Conservation (phyloP, 495 filamentous ascomycete species). For the Astrothelium subdiscretum region DNA sequence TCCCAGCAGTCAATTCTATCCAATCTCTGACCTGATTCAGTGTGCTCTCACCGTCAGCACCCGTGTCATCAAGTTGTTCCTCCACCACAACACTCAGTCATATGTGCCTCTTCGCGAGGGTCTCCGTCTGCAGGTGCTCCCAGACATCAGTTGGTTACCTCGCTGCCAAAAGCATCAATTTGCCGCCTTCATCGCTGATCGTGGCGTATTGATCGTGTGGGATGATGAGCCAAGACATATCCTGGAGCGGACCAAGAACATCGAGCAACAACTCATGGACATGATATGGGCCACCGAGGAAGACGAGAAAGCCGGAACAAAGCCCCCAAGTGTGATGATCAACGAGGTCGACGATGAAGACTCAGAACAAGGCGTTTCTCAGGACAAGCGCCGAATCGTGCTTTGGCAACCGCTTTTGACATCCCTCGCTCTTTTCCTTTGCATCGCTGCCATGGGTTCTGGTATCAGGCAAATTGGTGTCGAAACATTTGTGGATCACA, state of each 20-base stretch:
- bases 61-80: constrained; percentile 43
- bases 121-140: constrained; percentile 49
- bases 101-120: constrained; percentile 46
- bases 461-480: constrained; percentile 44
- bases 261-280: constrained; percentile 42
- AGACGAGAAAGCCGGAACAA: constrained; percentile 23
- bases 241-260: constrained; percentile 34
- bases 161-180: constrained; percentile 53
- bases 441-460: constrained; percentile 41
- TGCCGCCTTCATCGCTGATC: constrained; percentile 52
- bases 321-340: constrained; percentile 13
- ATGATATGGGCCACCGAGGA: constrained; percentile 40
- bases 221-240: constrained; percentile 49
- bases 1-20: background rate
- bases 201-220: constrained; percentile 51
- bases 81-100: constrained; percentile 32
- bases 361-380: constrained; percentile 15
- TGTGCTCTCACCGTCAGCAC: constrained; percentile 50
- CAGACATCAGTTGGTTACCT: constrained; percentile 41
- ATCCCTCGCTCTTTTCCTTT: constrained; percentile 38
- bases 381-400: constrained; percentile 33
- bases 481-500: constrained; percentile 39
- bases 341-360: constrained; percentile 31
- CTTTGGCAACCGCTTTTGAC: constrained; percentile 42
- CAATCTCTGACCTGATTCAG: constrained; percentile 19